phyloP scores from a whole-genome alignment of 2,329 filamentous ascomycete species.

The Fusarium sp. region DNA sequence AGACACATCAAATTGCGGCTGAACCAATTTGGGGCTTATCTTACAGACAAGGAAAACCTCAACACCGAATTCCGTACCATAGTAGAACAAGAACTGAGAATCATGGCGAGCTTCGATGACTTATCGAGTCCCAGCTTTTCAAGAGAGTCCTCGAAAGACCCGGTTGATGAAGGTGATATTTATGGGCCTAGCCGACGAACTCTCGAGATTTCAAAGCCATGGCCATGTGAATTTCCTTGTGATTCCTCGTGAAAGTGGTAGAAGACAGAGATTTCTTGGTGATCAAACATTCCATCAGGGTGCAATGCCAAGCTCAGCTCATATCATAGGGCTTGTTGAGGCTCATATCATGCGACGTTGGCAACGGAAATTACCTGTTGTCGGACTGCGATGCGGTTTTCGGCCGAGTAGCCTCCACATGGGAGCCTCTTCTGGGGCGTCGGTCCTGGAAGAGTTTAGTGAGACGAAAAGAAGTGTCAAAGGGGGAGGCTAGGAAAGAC shows the following conservation, averaged over 20 bases:
- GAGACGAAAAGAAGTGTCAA: slow-evolving; percentile 2
- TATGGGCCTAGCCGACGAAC: slow-evolving; percentile 20
- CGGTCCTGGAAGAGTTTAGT: slow-evolving; percentile 18
- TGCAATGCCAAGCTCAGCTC: background rate
- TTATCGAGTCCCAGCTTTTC: slow-evolving; percentile 12
- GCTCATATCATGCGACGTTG: slow-evolving; percentile 2
- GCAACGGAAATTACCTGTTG: background rate
- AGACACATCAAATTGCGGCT: slow-evolving; percentile 7
- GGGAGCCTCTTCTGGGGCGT: slow-evolving; percentile 9
- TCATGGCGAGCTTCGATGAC: background rate
- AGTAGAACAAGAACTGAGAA: background rate
- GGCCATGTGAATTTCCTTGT: slow-evolving; percentile 4
- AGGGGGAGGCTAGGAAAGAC: background rate
- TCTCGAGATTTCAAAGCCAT: background rate
- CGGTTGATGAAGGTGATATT: slow-evolving; percentile 14
- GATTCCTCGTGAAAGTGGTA: background rate
- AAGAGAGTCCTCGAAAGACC: slow-evolving; percentile 4
- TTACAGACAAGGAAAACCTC: background rate
- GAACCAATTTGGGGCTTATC: slow-evolving; percentile 25
- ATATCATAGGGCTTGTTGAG: background rate
- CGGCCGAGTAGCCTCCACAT: slow-evolving; percentile 16
- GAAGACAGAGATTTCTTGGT: background rate
- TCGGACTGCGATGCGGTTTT: slow-evolving; percentile 4
- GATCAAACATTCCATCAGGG: background rate
- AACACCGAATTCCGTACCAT: slow-evolving; percentile 25